Conservation (phyloP, 306 rosid genomes). For the Cyamopsis tetragonoloba region DNA sequence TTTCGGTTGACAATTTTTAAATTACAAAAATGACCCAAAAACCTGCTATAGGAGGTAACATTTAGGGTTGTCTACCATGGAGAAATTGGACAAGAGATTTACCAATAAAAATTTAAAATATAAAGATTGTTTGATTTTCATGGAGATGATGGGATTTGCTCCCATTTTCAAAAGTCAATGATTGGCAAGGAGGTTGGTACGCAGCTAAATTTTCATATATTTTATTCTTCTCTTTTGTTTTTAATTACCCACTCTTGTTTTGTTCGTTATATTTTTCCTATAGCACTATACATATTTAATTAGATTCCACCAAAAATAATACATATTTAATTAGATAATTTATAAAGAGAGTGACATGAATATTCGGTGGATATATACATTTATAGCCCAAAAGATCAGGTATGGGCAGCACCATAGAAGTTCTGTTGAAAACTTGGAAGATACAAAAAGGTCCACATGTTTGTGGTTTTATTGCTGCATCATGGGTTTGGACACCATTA, state of each 20-base stretch:
- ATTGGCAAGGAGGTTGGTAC: not conserved
- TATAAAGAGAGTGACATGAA: not conserved
- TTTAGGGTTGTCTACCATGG: too few relatives aligned
- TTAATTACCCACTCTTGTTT: conserved; percentile 5
- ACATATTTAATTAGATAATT: too few relatives aligned
- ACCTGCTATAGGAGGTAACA: too few relatives aligned
- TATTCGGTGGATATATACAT: conserved; percentile 10
- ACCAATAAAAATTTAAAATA: not conserved
- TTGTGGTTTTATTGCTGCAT: conserved; percentile 18
- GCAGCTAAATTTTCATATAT: not conserved
- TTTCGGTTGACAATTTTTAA: too few relatives aligned
- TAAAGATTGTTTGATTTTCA: not conserved
- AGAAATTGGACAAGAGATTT: too few relatives aligned
- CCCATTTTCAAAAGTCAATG: conserved; percentile 5
- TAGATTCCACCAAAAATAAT: too few relatives aligned
- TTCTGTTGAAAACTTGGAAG: not conserved
- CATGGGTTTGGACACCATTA: not conserved
- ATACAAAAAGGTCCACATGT: not conserved
- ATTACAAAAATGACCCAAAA: too few relatives aligned
- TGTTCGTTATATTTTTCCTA: not conserved
- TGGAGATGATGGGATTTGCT: conserved; percentile 6
- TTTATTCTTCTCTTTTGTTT: not conserved
- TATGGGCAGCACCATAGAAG: not conserved
- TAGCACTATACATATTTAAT: not conserved
- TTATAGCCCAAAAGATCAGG: not conserved